These are phyloP conservation scores for Puccinia sorghi DNA, from an alignment of 1,284 basidiomycete genomes.

Conservation along the genomic window DNA sequence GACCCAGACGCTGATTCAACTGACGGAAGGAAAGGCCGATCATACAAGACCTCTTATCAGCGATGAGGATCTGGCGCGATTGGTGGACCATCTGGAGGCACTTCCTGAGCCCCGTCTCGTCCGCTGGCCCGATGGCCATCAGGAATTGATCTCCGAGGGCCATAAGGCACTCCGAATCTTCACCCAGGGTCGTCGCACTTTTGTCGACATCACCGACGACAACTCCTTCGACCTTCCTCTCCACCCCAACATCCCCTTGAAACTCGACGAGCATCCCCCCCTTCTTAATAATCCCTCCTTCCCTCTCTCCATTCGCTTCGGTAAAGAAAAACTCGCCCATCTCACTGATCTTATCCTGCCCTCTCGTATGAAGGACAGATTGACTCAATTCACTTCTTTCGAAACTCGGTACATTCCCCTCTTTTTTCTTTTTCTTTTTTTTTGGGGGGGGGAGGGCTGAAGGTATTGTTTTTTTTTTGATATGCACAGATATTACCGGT, in stretches of 20 bases:
- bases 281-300: not conserved
- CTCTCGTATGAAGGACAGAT: conserved; percentile 19
- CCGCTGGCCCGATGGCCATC: conserved; percentile 47
- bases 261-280: not conserved
- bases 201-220: conserved; percentile 56
- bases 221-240: not conserved
- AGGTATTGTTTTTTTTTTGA: conserved; percentile 57
- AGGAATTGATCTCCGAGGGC: conserved; percentile 54
- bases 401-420: conserved; percentile 29
- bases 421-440: conserved; percentile 62
- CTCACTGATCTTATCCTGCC: not conserved
- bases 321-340: conserved; percentile 28
- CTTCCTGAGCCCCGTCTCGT: conserved; percentile 53
- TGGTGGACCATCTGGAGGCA: conserved; percentile 52
- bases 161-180: conserved; percentile 55
- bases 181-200: conserved; percentile 51
- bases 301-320: conserved; percentile 50
- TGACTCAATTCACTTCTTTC: conserved; percentile 34
- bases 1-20: no score
- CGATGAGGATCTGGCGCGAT: conserved; percentile 29
- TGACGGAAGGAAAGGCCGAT: not conserved
- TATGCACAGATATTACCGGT: conserved; percentile 60
- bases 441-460: no score
- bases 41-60: no score
- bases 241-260: not conserved